Percentiles rank a stretch among this genome's conserved stretches.
Evolutionary conservation across 176 grass and related monocot genomes (phyloP).

Genomic region (Oropetium thomaeum): DNA sequence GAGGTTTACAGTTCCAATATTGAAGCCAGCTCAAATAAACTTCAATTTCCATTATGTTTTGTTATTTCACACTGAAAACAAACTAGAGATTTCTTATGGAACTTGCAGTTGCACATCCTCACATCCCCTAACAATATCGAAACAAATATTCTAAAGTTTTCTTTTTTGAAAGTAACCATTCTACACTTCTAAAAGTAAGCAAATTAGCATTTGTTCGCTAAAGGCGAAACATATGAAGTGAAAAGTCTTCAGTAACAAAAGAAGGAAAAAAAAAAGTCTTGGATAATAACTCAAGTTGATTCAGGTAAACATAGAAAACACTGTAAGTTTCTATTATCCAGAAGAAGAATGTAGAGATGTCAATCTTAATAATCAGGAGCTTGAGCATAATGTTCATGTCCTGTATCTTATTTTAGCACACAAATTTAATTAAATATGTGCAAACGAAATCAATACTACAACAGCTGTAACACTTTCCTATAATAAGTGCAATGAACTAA

Average conservation of each 20-base stretch:
- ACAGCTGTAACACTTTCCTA: neutral
- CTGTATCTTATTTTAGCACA: neutral
- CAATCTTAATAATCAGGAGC: neutral
- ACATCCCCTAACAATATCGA: neutral
- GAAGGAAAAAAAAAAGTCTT: neutral
- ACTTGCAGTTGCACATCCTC: neutral
- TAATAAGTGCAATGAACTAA: conserved; percentile 1
- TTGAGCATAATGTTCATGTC: neutral
- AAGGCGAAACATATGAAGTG: neutral
- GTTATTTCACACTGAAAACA: neutral
- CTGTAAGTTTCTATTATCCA: conserved; percentile 12
- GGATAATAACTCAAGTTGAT: neutral
- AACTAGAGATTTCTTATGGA: neutral
- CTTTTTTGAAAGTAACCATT: no score
- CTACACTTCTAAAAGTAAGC: neutral
- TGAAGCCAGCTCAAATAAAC: neutral
- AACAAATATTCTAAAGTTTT: neutral
- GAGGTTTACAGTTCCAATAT: neutral
- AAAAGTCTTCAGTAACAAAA: no score
- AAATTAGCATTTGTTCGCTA: neutral
- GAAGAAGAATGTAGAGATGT: neutral
- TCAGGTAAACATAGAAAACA: neutral
- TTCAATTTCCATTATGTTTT: neutral
- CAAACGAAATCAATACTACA: neutral
- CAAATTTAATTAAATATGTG: conserved; percentile 6